Base-by-base conservation (phyloP, 2,329 filamentous ascomycete genomes). In the Canariomyces notabilis region DNA sequence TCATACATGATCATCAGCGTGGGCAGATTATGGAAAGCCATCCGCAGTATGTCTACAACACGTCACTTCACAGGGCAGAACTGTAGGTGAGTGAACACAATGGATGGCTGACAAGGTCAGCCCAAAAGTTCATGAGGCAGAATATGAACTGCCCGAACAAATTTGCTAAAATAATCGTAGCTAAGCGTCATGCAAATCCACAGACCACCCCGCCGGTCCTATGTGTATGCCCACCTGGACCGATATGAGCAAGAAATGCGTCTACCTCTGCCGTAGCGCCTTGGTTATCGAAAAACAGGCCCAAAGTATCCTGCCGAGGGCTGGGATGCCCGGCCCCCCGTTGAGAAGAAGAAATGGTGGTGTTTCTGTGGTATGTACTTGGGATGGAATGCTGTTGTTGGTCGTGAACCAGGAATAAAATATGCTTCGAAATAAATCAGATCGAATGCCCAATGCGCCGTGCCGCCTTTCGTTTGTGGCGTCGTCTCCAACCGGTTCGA, bases 141-240 rank as follows among this genome's bases (percentile, higher is more conserved):
- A n/a, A n/a, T n/a, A n/a, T n/a, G n/a, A n/a, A n/a, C n/a, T n/a
- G n/a, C n/a, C n/a, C n/a, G n/a, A n/a, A n/a, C n/a, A n/a, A n/a
- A n/a, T n/a, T n/a, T n/a, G n/a, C n/a, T n/a, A n/a, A n/a, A n/a
- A n/a, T n/a, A n/a, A n/a, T n/a, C n/a, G n/a, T n/a, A n/a, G 18
- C 4, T 29, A 29, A 4, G 26, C 3, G 7, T 4, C 32, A 33
- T 21, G 26, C 6, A 34, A 42, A 41, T 35, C 11, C 32, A 22
- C 43, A 48, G 44, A 37, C 49, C 46, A 36, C 22, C 46, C 40
- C 43, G 40, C 37, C 4, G 18, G 40, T 39, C 34, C 43, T 42
- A 20, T 45, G 32, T 42, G 33, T 37, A 33, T 23, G 31, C 46
- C 43, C 32, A 22, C 36, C n/a, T 32, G 47, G 44, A 44, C 37